Base-by-base conservation (phyloP, 2,329 filamentous ascomycete genomes). In the Polytolypa hystricis region DNA sequence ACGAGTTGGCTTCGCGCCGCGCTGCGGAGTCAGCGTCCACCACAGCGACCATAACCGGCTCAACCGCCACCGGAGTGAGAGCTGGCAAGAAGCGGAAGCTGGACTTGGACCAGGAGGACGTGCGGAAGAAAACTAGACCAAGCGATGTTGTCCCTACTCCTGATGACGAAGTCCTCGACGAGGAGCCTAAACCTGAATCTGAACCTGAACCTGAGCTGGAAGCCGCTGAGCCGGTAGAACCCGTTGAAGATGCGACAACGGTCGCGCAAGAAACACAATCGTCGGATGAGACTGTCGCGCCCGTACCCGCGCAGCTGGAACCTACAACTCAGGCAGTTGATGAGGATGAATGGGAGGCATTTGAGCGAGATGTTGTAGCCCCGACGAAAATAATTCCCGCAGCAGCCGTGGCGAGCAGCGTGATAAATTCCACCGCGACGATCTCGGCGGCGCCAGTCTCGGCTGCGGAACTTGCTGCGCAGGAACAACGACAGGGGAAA, bases 341-440 rank as follows among this genome's bases (percentile, higher is more conserved):
- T 53, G 84, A 93, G 51, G 75, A 79, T 37, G 83, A 91, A 58
- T 91, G 83, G 82, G 81, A 83, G 2, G 83, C 84, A 6, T 93
- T 93, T 53, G 81, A 94, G 55, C 81, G 82, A 2, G 84, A 93
- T 37, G 77, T 93, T 38, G 80, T 77, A 5, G 62, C 56, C 27
- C 56, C 61, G 33, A 57, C 59, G 6, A 57, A 56, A 38, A 42
- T 44, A 29, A 50, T 48, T 29, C 44, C 49, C 15, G 52, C 52
- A 15, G 49, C 54, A 26, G 54, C 55, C 3, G 38, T 60, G 34
- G 42, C 52, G 4, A 50, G 57, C 1, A 49, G 47, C 35, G 8
- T 18, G 30, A 42, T 41, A 37, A 50, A 48, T 33, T 42, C 48
- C 2, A 67, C 71, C 40, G 77, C 74, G 5, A 73, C 77, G 2